A percentile compares a stretch with the other conserved stretches of the same genome.
Conservation (phyloP, 768 basidiomycete genomes). For the Rhodotorula kratochvilovae region DNA sequence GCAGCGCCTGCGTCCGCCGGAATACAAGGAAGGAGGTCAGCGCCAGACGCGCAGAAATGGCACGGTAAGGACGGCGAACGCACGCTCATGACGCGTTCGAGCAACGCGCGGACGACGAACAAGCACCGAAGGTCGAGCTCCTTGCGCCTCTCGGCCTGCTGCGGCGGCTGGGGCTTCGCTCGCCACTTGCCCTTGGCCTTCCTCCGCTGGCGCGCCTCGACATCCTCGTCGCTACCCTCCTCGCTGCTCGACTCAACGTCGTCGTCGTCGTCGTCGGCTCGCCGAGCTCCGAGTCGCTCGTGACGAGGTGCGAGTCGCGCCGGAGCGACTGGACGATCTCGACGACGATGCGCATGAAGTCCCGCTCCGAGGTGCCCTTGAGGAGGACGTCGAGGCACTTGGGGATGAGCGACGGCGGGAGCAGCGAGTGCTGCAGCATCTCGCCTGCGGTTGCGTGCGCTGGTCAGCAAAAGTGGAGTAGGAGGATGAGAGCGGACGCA, state of each 20-base stretch:
- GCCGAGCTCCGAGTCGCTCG: conserved; percentile 44
- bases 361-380: conserved; percentile 66
- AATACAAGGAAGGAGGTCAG: background rate
- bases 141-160: conserved; percentile 59
- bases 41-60: no score
- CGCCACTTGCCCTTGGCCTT: conserved; percentile 16
- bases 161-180: conserved; percentile 47
- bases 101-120: conserved; percentile 69
- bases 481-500: conserved; percentile 50
- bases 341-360: conserved; percentile 80
- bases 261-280: conserved; percentile 37
- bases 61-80: background rate
- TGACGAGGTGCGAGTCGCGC: conserved; percentile 37
- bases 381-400: conserved; percentile 78
- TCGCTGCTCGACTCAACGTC: background rate
- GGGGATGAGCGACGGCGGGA: conserved; percentile 67
- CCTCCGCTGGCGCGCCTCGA: background rate
- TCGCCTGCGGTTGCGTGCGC: conserved; percentile 53
- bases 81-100: conserved; percentile 80
- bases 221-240: conserved; percentile 9
- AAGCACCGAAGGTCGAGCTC: conserved; percentile 70
- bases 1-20: conserved; percentile 46
- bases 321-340: conserved; percentile 80
- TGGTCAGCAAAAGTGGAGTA: background rate
- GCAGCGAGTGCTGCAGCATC: conserved; percentile 67